These are phyloP conservation scores for Saururus chinensis DNA, from an alignment of 164 flowering plant genomes.

Conservation along the genomic window DNA sequence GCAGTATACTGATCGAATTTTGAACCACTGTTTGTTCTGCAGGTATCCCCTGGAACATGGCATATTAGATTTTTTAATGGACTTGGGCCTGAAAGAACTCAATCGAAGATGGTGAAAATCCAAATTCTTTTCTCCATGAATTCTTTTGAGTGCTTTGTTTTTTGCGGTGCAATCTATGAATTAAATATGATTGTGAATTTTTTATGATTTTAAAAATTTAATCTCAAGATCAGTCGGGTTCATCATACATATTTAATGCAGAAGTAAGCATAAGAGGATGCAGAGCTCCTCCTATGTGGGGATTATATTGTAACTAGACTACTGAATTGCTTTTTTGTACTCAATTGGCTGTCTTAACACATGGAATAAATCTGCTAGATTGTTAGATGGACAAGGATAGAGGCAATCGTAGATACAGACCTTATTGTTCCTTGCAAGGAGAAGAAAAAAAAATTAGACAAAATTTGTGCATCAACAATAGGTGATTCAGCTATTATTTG, in stretches of 20 bases:
- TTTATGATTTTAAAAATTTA: neutral
- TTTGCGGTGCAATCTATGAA: neutral
- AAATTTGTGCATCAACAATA: neutral
- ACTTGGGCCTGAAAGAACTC: slow-evolving; percentile 73
- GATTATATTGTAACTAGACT: slow-evolving; percentile 74
- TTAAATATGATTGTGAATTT: neutral
- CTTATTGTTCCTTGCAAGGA: neutral
- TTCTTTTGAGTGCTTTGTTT: neutral
- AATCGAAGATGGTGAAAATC: slow-evolving; percentile 67
- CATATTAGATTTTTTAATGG: slow-evolving; percentile 88
- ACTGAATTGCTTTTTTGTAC: slow-evolving; percentile 48
- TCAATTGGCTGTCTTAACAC: slow-evolving; percentile 18
- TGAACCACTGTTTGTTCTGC: slow-evolving; percentile 11
- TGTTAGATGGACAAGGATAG: slow-evolving; percentile 12
- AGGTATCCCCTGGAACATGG: slow-evolving; percentile 82
- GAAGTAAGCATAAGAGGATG: slow-evolving; percentile 72
- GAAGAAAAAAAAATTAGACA: neutral
- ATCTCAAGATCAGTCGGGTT: slow-evolving; percentile 64
- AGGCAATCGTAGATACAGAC: neutral
- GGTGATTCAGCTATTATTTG: slow-evolving; percentile 31
- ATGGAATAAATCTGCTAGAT: slow-evolving; percentile 11
- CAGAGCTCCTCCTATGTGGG: slow-evolving; percentile 42
- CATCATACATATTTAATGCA: slow-evolving; percentile 46
- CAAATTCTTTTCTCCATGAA: slow-evolving; percentile 2
- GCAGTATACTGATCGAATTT: neutral